phyloP scores from a whole-genome alignment of 225 moss, liverwort and hornwort species.

The Marchantia polymorpha region DNA sequence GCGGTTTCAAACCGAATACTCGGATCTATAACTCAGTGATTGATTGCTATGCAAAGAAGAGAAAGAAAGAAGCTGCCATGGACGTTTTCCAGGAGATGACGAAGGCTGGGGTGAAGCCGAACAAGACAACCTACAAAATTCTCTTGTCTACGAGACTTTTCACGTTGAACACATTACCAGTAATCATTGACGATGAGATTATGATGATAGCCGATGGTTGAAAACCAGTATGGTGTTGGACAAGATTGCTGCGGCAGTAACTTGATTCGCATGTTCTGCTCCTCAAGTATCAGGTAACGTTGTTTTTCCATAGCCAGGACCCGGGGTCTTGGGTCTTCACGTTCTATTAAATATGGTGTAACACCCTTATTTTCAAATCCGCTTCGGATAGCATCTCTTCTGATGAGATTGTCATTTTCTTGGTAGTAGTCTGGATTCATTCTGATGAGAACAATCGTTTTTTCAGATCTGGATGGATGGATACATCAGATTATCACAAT shows the following conservation, averaged over 20 bases:
- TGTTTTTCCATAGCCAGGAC: no score
- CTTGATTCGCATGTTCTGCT: not conserved
- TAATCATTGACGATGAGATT: conserved; percentile 12
- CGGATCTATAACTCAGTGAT: conserved; percentile 65
- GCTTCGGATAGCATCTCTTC: no score
- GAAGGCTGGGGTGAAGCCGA: conserved; percentile 4
- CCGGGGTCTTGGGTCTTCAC: no score
- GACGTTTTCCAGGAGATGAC: conserved; percentile 10
- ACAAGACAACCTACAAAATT: conserved; percentile 12
- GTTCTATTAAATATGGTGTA: no score
- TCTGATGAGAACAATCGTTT: no score
- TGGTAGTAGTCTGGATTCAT: no score
- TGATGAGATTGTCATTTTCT: no score
- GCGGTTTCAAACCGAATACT: conserved; percentile 45
- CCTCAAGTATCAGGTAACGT: no score
- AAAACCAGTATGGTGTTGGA: not conserved
- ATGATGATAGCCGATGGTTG: conserved; percentile 9
- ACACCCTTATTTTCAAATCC: no score
- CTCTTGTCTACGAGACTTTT: conserved; percentile 6
- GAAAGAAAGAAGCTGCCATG: conserved; percentile 1
- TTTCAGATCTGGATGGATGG: no score
- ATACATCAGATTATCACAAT: no score
- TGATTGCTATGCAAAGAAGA: conserved; percentile 32
- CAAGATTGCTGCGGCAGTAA: not conserved
- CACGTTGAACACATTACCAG: not conserved